A percentile compares a stretch with the other conserved stretches of the same genome.
phyloP scores from a whole-genome alignment of 2,329 filamentous ascomycete species.

The Acrodontium crateriforme region DNA sequence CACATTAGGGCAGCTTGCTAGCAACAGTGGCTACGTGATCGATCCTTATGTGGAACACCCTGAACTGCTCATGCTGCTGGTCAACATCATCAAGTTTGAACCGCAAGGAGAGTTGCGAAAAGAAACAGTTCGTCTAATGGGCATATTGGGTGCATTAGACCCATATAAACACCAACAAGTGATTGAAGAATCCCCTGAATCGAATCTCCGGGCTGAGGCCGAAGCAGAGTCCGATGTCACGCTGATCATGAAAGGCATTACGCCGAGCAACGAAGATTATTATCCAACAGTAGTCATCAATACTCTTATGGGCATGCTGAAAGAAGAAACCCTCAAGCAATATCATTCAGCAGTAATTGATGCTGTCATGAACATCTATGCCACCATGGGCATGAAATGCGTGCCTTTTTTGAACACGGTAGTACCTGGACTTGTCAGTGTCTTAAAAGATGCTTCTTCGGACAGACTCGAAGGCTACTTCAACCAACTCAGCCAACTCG shows the following conservation, averaged over 20 bases:
- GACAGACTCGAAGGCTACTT: constrained; percentile 81
- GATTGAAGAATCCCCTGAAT: constrained; percentile 74
- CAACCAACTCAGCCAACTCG: constrained; percentile 84
- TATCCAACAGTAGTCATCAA: constrained; percentile 98
- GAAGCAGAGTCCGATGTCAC: constrained; percentile 77
- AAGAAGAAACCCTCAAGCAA: constrained; percentile 75
- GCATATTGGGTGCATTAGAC: constrained; percentile 85
- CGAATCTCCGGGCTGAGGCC: constrained; percentile 55
- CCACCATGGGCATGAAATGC: constrained; percentile 88
- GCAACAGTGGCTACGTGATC: constrained; percentile 95
- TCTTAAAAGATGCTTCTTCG: constrained; percentile 68
- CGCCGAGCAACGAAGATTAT: constrained; percentile 94
- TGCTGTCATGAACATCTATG: constrained; percentile 97
- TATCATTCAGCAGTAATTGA: constrained; percentile 92
- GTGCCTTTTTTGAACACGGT: constrained; percentile 90
- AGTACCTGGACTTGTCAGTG: constrained; percentile 80
- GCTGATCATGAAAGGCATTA: constrained; percentile 93
- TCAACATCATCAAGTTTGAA: constrained; percentile 88
- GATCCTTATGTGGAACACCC: constrained; percentile 92
- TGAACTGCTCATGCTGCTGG: constrained; percentile 78
- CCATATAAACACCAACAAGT: constrained; percentile 95
- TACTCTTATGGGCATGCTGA: constrained; percentile 79
- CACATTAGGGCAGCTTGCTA: constrained; percentile 81
- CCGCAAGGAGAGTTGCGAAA: constrained; percentile 73
- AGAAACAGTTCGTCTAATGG: constrained; percentile 93